phyloP scores from a whole-genome alignment of 176 grass and related monocot species.

The Aegilops bicornis region DNA sequence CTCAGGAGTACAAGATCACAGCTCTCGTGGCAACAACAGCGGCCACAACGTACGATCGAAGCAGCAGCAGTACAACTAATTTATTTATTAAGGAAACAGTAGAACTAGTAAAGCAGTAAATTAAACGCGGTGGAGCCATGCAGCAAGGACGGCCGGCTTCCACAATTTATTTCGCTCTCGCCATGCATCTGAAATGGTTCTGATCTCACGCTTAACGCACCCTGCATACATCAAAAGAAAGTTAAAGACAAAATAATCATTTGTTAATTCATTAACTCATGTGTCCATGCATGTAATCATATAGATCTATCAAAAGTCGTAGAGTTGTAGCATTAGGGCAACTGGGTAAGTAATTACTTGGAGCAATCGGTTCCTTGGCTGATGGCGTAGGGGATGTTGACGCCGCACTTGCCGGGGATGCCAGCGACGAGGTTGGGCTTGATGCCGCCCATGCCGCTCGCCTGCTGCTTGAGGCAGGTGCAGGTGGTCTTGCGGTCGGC shows the following conservation, averaged over 20 bases:
- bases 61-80: background rate
- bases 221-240: background rate
- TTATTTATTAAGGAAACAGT: background rate
- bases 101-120: background rate
- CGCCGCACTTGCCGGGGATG: constrained; percentile 43
- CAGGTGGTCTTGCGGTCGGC: constrained; percentile 33
- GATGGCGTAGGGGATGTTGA: constrained; percentile 45
- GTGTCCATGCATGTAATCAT: background rate
- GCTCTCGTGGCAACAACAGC: background rate
- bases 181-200: background rate
- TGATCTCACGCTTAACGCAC: constrained; percentile 8
- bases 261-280: too few species aligned
- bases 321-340: background rate
- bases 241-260: background rate
- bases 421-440: constrained; percentile 19
- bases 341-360: constrained; percentile 17
- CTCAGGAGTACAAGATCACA: background rate
- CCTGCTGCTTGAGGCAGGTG: constrained; percentile 36
- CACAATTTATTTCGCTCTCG: background rate
- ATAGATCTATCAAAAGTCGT: background rate
- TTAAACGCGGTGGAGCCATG: constrained; percentile 2
- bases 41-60: background rate
- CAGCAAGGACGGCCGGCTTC: background rate
- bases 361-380: constrained; percentile 34
- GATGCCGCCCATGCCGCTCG: constrained; percentile 9